Base-by-base conservation (phyloP, 1,284 basidiomycete genomes). In the Ganoderma sp. region DNA sequence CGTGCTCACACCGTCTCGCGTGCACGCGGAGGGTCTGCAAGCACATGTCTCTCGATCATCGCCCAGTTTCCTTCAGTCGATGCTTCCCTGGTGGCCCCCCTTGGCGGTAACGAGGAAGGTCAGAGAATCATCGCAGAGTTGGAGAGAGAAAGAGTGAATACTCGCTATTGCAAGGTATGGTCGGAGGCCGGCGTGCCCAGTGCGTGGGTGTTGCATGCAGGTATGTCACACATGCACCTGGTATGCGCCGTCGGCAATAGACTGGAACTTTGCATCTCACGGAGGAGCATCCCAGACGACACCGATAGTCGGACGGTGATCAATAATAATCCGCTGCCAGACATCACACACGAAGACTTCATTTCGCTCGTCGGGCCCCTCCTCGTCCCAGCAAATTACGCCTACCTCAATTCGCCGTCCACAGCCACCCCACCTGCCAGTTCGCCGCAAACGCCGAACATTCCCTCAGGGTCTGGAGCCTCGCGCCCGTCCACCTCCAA, bases 341-440 rank as follows among this genome's bases (percentile, higher is more conserved):
- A 94, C 73, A 87, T 94, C 69, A 90, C 91, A 0, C 92, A 94
- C 72, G 92, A 94, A 70, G 92, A 94, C 73, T 94, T 94, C 73
- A 87, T 94, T 42, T 85, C 89, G 4, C 81, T 92, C 43, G 82
- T 94, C 1, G 90, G 92, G 0, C 93, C 92, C 15, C 76, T 94
- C 22, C 85, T 94, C 32, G 90, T 88, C 0, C 91, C 91, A 10
- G 92, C 93, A 75, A 93, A 93, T 75, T 93, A 90, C 72, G 77
- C 78, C 39, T 78, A 79, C 66, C 69, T 78, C 17, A 70, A 73
- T 32, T 73, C 80, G 67, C 58, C 73, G 3, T 65, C 71, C 39
- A 61, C 75, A 2, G 65, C 79, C 52, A 76, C 75, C 19, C 75
- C 78, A 54, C 79, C 75, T 22, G 78, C 77, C 58, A 42, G 58